Conservation (phyloP, 768 basidiomycete species). For the Naganishia randhawae region DNA sequence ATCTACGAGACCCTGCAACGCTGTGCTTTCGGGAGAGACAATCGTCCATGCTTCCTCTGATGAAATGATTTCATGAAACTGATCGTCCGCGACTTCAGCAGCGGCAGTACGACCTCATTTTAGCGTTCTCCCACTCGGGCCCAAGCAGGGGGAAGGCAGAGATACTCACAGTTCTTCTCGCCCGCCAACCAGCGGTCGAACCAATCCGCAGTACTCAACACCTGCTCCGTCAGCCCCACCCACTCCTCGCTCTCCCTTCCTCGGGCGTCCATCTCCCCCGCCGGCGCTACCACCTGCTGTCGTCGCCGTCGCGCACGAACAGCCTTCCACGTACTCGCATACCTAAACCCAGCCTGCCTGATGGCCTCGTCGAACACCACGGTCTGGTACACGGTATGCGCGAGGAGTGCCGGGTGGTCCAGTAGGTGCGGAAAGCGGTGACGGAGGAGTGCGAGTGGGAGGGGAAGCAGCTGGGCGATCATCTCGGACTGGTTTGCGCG, state of each 20-base stretch:
- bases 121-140: conserved; percentile 1
- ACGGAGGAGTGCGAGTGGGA: conserved; percentile 70
- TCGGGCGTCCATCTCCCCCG: not conserved
- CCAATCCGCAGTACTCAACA: conserved; percentile 81
- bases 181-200: conserved; percentile 85
- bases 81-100: conserved; percentile 71
- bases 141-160: not conserved
- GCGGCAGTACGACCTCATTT: not conserved
- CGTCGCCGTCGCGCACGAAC: not conserved
- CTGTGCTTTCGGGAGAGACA: conserved; percentile 39
- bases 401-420: conserved; percentile 74
- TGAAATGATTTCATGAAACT: conserved; percentile 78
- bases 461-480: conserved; percentile 68
- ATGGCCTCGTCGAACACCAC: conserved; percentile 79
- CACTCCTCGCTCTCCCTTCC: conserved; percentile 52
- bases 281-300: not conserved
- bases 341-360: conserved; percentile 69
- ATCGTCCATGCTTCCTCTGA: conserved; percentile 81
- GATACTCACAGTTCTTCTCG: conserved; percentile 74
- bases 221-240: conserved; percentile 75
- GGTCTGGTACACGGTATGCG: conserved; percentile 92
- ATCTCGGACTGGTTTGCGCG: conserved; percentile 69
- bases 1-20: conserved; percentile 59
- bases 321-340: conserved; percentile 43
- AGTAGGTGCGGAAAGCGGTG: conserved; percentile 71